Conservation (phyloP, 257 asterid species). For the Solanum infundibuliforme region DNA sequence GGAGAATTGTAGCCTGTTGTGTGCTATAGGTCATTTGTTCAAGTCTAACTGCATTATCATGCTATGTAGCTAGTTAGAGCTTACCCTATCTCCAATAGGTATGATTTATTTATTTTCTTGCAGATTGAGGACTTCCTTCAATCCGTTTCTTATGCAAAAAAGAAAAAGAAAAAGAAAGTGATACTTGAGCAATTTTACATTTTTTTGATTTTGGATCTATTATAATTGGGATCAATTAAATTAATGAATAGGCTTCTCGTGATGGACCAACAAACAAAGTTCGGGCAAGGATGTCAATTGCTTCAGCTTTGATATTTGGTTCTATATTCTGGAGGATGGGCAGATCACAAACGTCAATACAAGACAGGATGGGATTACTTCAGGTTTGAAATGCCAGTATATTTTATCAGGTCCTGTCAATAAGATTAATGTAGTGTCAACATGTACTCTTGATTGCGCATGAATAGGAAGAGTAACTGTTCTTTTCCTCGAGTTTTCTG, state of each 20-base stretch:
- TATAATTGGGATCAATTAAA: constrained; percentile 7
- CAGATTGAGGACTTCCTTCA: not conserved
- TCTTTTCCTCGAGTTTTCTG: not conserved
- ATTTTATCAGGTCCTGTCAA: not conserved
- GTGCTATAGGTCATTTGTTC: not conserved
- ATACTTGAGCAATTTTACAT: not conserved
- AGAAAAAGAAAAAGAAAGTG: not conserved
- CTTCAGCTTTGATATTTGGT: constrained; percentile 94
- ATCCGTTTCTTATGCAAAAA: not conserved
- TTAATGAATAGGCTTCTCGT: constrained; percentile 67
- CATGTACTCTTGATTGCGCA: not conserved
- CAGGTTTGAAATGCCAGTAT: constrained; percentile 38
- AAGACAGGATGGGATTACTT: constrained; percentile 94
- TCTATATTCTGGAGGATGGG: constrained; percentile 99
- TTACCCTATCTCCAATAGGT: not conserved
- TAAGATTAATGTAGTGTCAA: not conserved
- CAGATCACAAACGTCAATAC: constrained; percentile 85
- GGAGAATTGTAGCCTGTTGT: not conserved
- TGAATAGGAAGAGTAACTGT: not conserved
- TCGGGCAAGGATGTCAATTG: constrained; percentile 91
- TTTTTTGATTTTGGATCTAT: not conserved
- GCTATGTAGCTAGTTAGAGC: not conserved
- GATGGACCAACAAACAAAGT: constrained; percentile 97
- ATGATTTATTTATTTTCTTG: not conserved
- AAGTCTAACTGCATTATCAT: not conserved